Evolutionary conservation across 345 rosid species (phyloP), one percentile per base, ranked within the genome.

Genomic region (Hypericum androsaemum): DNA sequence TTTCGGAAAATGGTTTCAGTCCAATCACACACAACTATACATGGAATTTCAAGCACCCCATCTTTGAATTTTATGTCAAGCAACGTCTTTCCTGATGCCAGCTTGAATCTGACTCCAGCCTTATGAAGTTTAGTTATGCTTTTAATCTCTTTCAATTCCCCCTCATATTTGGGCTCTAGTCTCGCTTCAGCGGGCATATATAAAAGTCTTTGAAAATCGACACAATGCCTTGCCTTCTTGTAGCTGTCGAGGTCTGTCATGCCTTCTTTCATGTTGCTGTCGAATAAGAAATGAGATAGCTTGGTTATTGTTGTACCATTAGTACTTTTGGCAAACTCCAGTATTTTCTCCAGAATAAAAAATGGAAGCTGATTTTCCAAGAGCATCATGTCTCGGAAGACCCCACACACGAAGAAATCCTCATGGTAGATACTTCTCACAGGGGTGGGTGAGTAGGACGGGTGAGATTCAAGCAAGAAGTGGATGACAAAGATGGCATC

Each of bases 361-460:
- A 57, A 56, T 2, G 77, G 70, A 56, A 68, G 28, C 55, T 72
- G 71, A 50, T 68, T 72, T 54, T 72, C 73, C 0, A 68, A 50
- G 57, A 60, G 16, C 39, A 47, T 1, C 42, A 64, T 22, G 10
- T 72, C 67, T n/a, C n/a, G n/a, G n/a, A n/a, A n/a, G n/a, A n/a
- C n/a, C n/a, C n/a, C n/a, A n/a, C n/a, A n/a, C n/a, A n/a, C n/a
- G n/a, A n/a, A n/a, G n/a, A n/a, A n/a, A n/a, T n/a, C n/a, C n/a
- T n/a, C n/a, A n/a, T n/a, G n/a, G n/a, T n/a, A n/a, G n/a, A n/a
- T n/a, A n/a, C n/a, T n/a, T n/a, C n/a, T n/a, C n/a, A n/a, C n/a
- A n/a, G n/a, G n/a, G n/a, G n/a, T n/a, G n/a, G n/a, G n/a, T n/a
- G n/a, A n/a, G n/a, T n/a, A n/a, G n/a, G n/a, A n/a, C n/a, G n/a